Base-by-base conservation (phyloP, 345 rosid species). In the Salix suchowensis region DNA sequence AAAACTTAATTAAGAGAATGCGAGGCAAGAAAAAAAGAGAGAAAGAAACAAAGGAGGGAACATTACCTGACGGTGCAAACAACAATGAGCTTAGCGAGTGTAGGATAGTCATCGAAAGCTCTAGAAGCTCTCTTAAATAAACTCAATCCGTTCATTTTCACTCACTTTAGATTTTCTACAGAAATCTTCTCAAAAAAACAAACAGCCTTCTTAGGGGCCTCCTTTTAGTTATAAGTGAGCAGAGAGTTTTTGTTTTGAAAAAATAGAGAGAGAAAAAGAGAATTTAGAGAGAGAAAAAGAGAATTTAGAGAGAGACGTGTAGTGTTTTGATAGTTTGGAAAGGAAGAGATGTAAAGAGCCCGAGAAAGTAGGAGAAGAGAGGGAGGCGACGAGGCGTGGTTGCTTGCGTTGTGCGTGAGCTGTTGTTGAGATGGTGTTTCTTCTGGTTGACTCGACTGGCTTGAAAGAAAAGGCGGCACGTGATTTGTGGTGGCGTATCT, bases 61-160 rank as follows among this genome's bases (percentile, higher is more conserved):
- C 4, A 62, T 71, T 79, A 93, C 99, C 98, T 87, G 88, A 96
- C 79, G 48, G 99, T 80, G 89, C 91, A 89, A 86, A 94, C 80
- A 74, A 92, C 83, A 77, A 92, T 5, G 40, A 94, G 84, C 78
- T 90, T 87, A 42, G 98, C 83, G 77, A 94, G 85, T 46, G 86
- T 86, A 76, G 97, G 93, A 79, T 88, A 72, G 46, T 90, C 98
- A 61, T 86, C 87, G 79, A 89, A 90, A 67, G 88, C 88, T 81
- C 85, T 87, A 18, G 95, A 87, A 84, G 88, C 74, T 81, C 92
- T 80, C 72, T 88, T 84, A 78, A 78, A 86, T 75, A 92, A n/a
- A 60, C 80, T 85, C 71, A 88, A 89, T 21, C 55, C 87, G 71
- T 87, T 90, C 98, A 96, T 96, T 71, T 75, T 77, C 76, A 58